Percentiles rank a stretch among this genome's conserved stretches.
phyloP scores from a whole-genome alignment of 2,329 filamentous ascomycete species.

The Cladorrhinum sp. region DNA sequence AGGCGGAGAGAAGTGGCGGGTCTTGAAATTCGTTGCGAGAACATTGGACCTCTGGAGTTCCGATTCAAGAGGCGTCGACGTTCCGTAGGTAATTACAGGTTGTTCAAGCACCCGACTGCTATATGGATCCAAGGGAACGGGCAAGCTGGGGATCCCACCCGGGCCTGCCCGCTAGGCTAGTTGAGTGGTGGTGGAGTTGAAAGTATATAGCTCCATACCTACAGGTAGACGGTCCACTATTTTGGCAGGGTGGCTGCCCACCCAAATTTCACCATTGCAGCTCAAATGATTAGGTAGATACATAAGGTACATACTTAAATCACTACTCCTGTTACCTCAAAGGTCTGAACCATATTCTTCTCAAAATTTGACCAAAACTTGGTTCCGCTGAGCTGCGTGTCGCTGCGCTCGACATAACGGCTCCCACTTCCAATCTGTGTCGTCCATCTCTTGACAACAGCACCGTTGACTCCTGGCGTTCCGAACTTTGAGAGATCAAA shows the following conservation, averaged over 20 bases:
- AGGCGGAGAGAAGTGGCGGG: background rate
- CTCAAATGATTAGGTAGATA: background rate
- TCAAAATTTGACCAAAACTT: constrained; percentile 39
- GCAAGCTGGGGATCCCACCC: no score
- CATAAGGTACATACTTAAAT: background rate
- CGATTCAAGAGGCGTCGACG: background rate
- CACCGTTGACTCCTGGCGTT: constrained; percentile 31
- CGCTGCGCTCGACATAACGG: constrained; percentile 33
- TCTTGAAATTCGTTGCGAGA: background rate
- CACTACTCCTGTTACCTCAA: constrained; percentile 35
- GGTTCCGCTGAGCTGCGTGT: constrained; percentile 34
- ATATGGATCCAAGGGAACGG: no score
- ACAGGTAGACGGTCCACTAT: no score
- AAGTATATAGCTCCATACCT: no score
- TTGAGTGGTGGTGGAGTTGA: no score
- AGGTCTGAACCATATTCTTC: constrained; percentile 37
- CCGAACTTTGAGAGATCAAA: constrained; percentile 39
- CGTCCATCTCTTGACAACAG: constrained; percentile 36
- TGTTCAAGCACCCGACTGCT: no score
- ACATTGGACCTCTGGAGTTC: background rate
- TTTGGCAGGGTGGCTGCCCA: no score
- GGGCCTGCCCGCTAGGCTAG: no score
- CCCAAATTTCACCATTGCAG: no score
- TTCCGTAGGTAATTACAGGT: no score
- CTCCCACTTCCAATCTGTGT: constrained; percentile 36